phyloP scores from a whole-genome alignment of 2,329 filamentous ascomycete genomes.

The Xylaria digitata region DNA sequence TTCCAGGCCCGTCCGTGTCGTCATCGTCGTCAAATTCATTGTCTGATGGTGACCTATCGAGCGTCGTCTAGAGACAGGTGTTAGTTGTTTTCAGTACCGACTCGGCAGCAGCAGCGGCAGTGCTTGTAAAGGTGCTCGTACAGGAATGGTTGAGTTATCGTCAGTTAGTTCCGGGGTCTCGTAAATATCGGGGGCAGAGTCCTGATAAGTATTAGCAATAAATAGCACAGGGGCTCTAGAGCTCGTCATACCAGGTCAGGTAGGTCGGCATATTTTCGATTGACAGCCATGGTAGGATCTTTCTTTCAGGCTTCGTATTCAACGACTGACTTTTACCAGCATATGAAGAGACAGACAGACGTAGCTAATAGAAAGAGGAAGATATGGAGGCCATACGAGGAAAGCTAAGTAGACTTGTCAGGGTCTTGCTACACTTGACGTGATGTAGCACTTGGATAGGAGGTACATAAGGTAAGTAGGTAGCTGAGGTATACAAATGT shows the following conservation, averaged over 20 bases:
- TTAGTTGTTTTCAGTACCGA: constrained; percentile 32
- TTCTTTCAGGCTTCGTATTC: neutral
- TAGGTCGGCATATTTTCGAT: constrained; percentile 83
- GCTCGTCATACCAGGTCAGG: constrained; percentile 74
- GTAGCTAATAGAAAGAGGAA: neutral
- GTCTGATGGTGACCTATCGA: constrained; percentile 68
- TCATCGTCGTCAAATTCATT: constrained; percentile 66
- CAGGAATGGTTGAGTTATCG: constrained; percentile 85
- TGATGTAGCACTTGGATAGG: too few species aligned
- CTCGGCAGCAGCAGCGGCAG: constrained; percentile 6
- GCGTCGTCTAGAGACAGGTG: constrained; percentile 59
- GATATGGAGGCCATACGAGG: neutral
- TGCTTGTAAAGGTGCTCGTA: constrained; percentile 56
- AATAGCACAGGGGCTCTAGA: constrained; percentile 3
- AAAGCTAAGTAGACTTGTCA: neutral
- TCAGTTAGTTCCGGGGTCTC: constrained; percentile 94
- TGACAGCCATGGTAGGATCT: constrained; percentile 70
- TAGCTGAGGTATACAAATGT: too few species aligned
- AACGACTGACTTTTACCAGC: neutral
- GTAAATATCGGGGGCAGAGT: constrained; percentile 94
- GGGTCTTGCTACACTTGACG: too few species aligned
- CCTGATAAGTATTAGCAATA: constrained; percentile 61
- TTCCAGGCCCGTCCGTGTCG: constrained; percentile 71
- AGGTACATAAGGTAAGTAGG: too few species aligned
- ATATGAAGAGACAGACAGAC: neutral